Base-by-base conservation (phyloP, 371 early-diverging fungal species). In the Mucor indicus region DNA sequence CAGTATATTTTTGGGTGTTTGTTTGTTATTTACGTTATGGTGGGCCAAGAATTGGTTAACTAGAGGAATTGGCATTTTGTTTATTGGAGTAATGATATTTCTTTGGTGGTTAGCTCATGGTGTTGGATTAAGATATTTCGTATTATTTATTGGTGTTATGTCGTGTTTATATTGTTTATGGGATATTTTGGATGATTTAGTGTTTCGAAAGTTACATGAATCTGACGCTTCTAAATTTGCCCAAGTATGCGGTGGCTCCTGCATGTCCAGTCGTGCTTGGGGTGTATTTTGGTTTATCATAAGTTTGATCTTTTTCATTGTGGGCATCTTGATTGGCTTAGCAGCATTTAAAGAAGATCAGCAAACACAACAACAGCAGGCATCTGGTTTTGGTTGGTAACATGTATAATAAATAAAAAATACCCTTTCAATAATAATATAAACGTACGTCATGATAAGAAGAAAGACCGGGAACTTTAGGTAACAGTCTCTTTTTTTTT, bases 131-230 rank as follows among this genome's bases (percentile, higher is more conserved):
- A 77, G 84, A 31, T 95, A 93, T 51, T 88, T 93, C 62, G 89
- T 93, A 4, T 75, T 95, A 11, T 96, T 96, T 68, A 70, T 95
- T 48, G 97, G 91, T 37, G 88, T 89, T 29, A 95, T 97, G 98
- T 86, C 85, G 3, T 86, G 90, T 20, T 73, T 93, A 20, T 95
- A 97, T 61, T 81, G 88, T 50, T 79, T 95, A 12, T 92, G 93
- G 87, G 98, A 97, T 75, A 95, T 96, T 54, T 60, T 96, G 42
- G 96, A 97, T 46, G 95, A 94, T 74, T 73, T 96, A 6, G 84
- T 97, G 4, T 74, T 87, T 49, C 72, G 93, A 31, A 92, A 93
- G 68, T 86, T 90, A 13, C 89, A 95, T 65, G 91, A 91, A 50
- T 89, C 89, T n/a, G 98, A 95, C 55, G 95, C 98, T 1, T 79